Evolutionary conservation across 2,329 filamentous ascomycete genomes (phyloP), one percentile per base, ranked within the genome.

Genomic region (Metarhizium guizhouense): DNA sequence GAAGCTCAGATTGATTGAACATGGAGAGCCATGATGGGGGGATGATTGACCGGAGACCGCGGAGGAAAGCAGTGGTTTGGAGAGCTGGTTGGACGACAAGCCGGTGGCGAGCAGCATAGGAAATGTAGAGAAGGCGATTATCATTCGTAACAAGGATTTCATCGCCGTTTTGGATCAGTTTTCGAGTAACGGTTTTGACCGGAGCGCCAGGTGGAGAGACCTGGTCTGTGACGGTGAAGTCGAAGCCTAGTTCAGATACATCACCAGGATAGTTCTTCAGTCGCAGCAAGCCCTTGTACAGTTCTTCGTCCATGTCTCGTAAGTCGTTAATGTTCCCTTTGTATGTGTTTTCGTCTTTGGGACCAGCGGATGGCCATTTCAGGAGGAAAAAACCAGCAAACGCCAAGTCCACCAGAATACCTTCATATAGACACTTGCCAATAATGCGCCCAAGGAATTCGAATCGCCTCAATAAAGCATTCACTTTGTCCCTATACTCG

Each of bases 1-100:
- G 94, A 4, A 99, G 80, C 69, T 99, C 94, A 3, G 84, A 84
- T 69, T 96, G 93, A 70, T 99, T 99, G 77, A 99, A 99, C 94
- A 99, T 97, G 64, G 87, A 91, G 4, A 99, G 80, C 94, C 94
- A 99, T 3, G 84, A 83, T 0, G 93, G 92, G 57, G 92, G 87
- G 61, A 99, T 94, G 66, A 99, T 95, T 60, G 86, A 80, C 25
- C 88, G 84, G 1, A 99, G 82, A 0, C 94, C 94, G 55, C 84
- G 84, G 7, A 99, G 80, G 69, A 99, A 99, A 1, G 91, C 90
- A 25, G 84, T 80, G 0, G 92, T 96, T 66, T 96, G 91, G n/a
- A 78, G 74, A 52, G 81, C 81, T 1, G 90, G 88, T 66, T 97
- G 94, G 1, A 82, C 78, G 55, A 91, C 85, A 0, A 99, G 83